phyloP scores from a whole-genome alignment of 163 green algal species.

The Volvox carteri region DNA sequence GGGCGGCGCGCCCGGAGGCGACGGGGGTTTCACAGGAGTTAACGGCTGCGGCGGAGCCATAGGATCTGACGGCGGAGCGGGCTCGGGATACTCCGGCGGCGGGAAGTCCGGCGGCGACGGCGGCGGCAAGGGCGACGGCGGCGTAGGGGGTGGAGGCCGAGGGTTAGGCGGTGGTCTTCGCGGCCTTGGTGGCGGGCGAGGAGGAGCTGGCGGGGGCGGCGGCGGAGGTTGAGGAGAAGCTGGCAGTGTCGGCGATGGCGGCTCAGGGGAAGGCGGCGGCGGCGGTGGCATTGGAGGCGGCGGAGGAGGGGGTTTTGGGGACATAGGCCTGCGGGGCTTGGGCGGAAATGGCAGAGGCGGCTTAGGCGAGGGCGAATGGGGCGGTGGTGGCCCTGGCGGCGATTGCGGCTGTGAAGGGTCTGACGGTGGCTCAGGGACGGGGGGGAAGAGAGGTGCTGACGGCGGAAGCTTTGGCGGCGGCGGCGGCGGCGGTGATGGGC shows the following conservation, averaged over 20 bases:
- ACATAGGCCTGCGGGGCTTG: not conserved
- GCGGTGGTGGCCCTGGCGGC: not conserved
- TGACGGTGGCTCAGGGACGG: not conserved
- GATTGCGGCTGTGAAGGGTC: not conserved
- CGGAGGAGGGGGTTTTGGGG: not conserved
- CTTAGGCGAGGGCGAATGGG: not conserved
- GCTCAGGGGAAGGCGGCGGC: not conserved
- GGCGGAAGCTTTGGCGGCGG: not conserved
- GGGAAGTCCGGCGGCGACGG: not conserved
- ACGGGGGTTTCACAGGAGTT: not conserved
- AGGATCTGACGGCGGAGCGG: not conserved
- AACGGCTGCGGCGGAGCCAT: not conserved
- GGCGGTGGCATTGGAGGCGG: not conserved
- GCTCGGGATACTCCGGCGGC: not conserved
- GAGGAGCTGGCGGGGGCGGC: not conserved
- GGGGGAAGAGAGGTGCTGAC: not conserved
- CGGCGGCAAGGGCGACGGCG: conserved; percentile 1
- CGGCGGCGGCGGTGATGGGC: not conserved
- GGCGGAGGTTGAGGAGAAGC: not conserved
- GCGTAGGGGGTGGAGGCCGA: not conserved
- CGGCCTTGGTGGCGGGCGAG: not conserved
- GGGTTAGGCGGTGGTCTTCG: not conserved
- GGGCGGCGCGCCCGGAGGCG: not conserved
- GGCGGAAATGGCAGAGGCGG: not conserved
- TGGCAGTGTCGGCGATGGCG: not conserved